Conservation (phyloP, 2,329 filamentous ascomycete genomes). For the Leptographium galeiforme region DNA sequence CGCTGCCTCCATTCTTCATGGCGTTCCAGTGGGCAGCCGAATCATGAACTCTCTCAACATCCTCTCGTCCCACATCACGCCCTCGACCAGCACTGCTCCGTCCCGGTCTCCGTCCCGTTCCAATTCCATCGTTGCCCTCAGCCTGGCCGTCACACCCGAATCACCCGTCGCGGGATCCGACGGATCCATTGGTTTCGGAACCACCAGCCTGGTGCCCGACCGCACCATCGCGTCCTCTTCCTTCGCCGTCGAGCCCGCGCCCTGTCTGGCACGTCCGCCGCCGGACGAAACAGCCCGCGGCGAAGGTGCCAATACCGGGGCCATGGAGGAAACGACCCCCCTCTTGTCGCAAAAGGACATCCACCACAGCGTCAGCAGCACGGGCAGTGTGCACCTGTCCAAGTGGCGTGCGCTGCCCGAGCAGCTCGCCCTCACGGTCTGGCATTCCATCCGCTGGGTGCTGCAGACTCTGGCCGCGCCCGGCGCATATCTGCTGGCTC, state of each 20-base stretch:
- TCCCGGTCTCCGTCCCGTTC: constrained; percentile 44
- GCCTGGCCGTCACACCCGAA: constrained; percentile 30
- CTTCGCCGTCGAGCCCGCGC: too few relatives aligned
- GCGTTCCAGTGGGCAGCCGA: constrained; percentile 29
- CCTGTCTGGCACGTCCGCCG: neutral
- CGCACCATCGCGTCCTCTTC: neutral
- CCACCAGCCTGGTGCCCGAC: constrained; percentile 15
- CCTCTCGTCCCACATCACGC: constrained; percentile 69
- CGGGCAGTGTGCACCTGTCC: constrained; percentile 19
- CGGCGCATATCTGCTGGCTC: constrained; percentile 65
- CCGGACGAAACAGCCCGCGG: constrained; percentile 4
- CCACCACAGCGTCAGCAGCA: constrained; percentile 9
- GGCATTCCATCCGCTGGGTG: constrained; percentile 66
- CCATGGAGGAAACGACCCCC: constrained; percentile 53
- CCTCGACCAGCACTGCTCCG: constrained; percentile 44
- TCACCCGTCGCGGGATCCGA: constrained; percentile 22
- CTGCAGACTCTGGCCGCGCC: constrained; percentile 68
- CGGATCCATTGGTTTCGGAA: constrained; percentile 20
- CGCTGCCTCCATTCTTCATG: constrained; percentile 26
- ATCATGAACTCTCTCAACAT: constrained; percentile 95
- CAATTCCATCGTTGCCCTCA: constrained; percentile 44
- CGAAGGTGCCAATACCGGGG: neutral
- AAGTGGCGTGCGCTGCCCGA: constrained; percentile 49
- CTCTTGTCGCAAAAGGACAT: constrained; percentile 30
- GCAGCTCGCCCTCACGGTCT: constrained; percentile 56